Evolutionary conservation across 2,329 filamentous ascomycete genomes (phyloP).

Genomic region (Scedosporium apiospermum): DNA sequence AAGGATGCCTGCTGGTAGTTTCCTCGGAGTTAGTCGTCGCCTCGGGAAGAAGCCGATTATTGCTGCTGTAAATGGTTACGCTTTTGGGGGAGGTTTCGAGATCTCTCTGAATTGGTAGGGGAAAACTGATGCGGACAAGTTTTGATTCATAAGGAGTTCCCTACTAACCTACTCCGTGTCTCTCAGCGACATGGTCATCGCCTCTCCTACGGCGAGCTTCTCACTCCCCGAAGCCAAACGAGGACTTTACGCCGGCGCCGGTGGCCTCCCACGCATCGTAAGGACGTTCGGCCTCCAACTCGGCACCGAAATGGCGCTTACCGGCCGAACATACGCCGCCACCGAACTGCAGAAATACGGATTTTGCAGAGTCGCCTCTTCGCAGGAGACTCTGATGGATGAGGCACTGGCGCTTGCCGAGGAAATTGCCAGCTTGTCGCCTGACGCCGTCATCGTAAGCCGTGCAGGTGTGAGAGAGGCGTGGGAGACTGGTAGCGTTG

Average conservation of each 20-base stretch:
- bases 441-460: constrained; percentile 29
- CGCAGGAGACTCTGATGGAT: background rate
- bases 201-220: constrained; percentile 39
- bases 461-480: constrained; percentile 25
- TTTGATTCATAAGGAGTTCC: too few species aligned
- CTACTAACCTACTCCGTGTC: constrained; percentile 9
- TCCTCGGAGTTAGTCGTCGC: constrained; percentile 40
- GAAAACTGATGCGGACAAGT: too few species aligned
- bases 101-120: constrained; percentile 45
- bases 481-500: constrained; percentile 30
- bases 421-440: constrained; percentile 23
- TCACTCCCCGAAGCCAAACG: constrained; percentile 43
- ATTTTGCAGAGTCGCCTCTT: background rate
- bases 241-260: constrained; percentile 43
- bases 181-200: constrained; percentile 41
- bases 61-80: constrained; percentile 48
- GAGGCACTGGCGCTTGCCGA: constrained; percentile 19
- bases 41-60: constrained; percentile 52
- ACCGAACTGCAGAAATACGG: background rate
- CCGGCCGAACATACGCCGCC: background rate
- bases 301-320: background rate
- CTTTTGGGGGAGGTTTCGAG: constrained; percentile 48
- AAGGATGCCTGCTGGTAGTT: constrained; percentile 14
- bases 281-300: background rate
- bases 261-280: constrained; percentile 41